A percentile compares a stretch with the other conserved stretches of the same genome.
These are phyloP conservation scores for Thyridium curvatum DNA, from an alignment of 2,329 filamentous ascomycete species.

Conservation along the genomic window DNA sequence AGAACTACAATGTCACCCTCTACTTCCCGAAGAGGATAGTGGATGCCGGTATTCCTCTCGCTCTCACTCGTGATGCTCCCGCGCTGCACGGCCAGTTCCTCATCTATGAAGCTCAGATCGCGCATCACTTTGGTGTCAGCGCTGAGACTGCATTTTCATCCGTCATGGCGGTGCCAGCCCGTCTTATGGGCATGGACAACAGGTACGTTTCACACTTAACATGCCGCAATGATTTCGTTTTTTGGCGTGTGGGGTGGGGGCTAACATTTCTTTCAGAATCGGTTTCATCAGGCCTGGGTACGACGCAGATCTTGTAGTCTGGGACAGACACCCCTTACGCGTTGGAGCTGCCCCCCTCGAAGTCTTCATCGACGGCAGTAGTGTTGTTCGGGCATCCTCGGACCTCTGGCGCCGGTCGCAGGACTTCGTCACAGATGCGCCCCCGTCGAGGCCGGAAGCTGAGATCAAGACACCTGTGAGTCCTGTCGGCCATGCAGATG, in stretches of 20 bases:
- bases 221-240: too few relatives aligned
- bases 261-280: constrained; percentile 12
- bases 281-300: constrained; percentile 37
- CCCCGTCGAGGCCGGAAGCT: too few relatives aligned
- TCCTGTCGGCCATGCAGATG: too few relatives aligned
- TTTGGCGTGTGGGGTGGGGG: too few relatives aligned
- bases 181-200: constrained; percentile 9
- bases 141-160: constrained; percentile 5
- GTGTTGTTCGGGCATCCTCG: too few relatives aligned
- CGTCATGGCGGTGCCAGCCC: constrained; percentile 7
- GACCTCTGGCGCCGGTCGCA: too few relatives aligned
- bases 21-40: constrained; percentile 6
- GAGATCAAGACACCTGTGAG: too few relatives aligned
- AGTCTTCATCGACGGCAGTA: constrained; percentile 37
- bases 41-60: constrained; percentile 9
- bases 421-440: too few relatives aligned
- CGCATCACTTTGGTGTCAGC: too few relatives aligned
- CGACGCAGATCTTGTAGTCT: constrained; percentile 43
- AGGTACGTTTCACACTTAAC: too few relatives aligned
- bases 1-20: constrained; percentile 9
- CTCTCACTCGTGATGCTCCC: constrained; percentile 1
- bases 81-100: too few relatives aligned
- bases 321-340: constrained; percentile 39
- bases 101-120: too few relatives aligned
- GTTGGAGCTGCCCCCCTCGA: constrained; percentile 37